Evolutionary conservation across 2,329 filamentous ascomycete genomes (phyloP), one percentile per base, ranked within the genome.

Genomic region (Ceratocystis destructans): DNA sequence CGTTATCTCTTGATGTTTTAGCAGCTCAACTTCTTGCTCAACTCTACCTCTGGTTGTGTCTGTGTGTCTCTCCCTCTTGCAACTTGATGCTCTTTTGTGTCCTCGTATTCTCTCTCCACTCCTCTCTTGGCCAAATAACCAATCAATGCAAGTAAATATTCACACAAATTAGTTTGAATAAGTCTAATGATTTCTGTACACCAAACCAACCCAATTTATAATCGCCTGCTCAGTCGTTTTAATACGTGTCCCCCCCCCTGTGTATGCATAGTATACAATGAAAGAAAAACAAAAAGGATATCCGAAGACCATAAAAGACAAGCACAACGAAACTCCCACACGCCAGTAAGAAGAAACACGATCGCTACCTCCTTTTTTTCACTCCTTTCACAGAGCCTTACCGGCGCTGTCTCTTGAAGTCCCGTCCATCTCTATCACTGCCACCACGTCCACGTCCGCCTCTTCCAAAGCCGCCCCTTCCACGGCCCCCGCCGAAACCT

Each of bases 21-120:
- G 33, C 55, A 59, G 55, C 55, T 59, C 33, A 37, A 59, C 53
- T 59, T 33, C 64, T 68, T 65, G 50, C 68, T 69, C 69, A 69
- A 45, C 61, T 62, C 22, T 62, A 10, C 57, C 7, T 48, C 44
- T 10, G 10, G 37, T 41, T 41, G 37, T 41, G 37, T 41, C 37
- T 41, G 37, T 41, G 37, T 41, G 37, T 41, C 37, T 41, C 37
- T 41, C 37, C 10, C 37, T 41, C 37, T 41, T 41, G 37, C 37
- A 57, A 28, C 10, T 17, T 12, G 22, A 57, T 57, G 37, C 37
- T 15, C 37, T 41, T 64, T 31, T 25, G 20, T 31, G 45, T 62
- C 64, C 68, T 62, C 66, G 48, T 28, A 22, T 50, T 17, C 37
- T 28, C 31, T 25, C 25, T 41, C 41, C 37, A 41, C 37, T 55